A percentile compares a stretch with the other conserved stretches of the same genome.
These are phyloP conservation scores for Vitis hybrid DNA, from an alignment of 177 flowering plant genomes.

Conservation along the genomic window DNA sequence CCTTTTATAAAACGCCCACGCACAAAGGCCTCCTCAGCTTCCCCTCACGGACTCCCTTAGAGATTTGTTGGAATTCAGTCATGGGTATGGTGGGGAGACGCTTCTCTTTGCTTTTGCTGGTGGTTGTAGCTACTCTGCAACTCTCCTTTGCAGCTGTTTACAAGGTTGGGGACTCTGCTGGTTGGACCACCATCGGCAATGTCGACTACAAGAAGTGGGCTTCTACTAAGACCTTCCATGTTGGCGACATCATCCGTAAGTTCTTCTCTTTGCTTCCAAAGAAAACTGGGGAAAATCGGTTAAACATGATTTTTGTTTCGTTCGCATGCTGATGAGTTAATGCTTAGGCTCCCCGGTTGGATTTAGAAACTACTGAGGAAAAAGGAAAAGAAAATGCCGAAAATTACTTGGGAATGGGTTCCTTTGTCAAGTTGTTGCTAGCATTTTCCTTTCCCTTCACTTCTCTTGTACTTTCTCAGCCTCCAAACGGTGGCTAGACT, in stretches of 20 bases:
- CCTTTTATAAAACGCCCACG: neutral
- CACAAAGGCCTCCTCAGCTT: neutral
- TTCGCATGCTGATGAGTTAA: no score
- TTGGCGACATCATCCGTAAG: slow-evolving; percentile 34
- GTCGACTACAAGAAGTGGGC: slow-evolving; percentile 45
- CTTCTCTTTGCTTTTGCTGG: neutral
- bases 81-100: neutral
- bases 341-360: no score
- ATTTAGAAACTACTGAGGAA: no score
- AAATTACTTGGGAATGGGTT: no score
- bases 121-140: neutral
- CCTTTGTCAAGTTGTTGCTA: no score
- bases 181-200: slow-evolving; percentile 45
- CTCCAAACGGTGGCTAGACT: no score
- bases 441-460: no score
- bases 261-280: neutral
- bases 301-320: no score
- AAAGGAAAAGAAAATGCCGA: no score
- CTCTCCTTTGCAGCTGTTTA: slow-evolving; percentile 24
- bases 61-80: neutral
- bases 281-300: no score
- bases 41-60: no score
- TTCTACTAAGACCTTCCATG: slow-evolving; percentile 26
- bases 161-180: slow-evolving; percentile 53
- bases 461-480: no score